These are phyloP conservation scores for Zoysia pacifica DNA, from an alignment of 176 grass and related monocot genomes.

Conservation along the genomic window DNA sequence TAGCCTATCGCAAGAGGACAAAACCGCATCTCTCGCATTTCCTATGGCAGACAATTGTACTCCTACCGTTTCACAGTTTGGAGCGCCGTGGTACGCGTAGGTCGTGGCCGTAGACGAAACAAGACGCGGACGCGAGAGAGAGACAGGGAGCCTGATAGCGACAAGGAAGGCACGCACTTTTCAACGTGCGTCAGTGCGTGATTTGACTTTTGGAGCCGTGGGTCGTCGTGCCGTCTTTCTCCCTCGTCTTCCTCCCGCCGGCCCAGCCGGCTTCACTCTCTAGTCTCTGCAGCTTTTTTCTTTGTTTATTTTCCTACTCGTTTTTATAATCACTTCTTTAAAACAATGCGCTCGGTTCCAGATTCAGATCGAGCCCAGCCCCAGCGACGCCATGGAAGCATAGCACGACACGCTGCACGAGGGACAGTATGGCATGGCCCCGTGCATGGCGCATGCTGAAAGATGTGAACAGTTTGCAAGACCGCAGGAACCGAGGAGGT, in stretches of 20 bases:
- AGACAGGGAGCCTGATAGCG: neutral
- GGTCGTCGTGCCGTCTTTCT: neutral
- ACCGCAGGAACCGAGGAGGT: no score
- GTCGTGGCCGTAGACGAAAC: constrained; percentile 13
- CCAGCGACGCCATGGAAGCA: no score
- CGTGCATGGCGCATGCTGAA: no score
- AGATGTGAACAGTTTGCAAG: no score
- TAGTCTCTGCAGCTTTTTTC: neutral
- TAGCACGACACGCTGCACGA: no score
- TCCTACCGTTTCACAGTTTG: neutral
- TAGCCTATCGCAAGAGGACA: no score
- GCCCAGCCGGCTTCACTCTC: neutral
- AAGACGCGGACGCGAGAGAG: neutral
- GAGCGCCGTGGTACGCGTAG: neutral
- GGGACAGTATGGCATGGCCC: no score
- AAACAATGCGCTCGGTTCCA: no score
- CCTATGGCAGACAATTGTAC: neutral
- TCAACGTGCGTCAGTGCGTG: no score
- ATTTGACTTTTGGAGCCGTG: constrained; percentile 31
- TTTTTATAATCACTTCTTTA: no score
- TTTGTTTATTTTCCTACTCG: neutral
- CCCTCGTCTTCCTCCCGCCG: neutral
- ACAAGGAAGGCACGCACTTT: neutral
- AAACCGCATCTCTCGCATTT: no score
- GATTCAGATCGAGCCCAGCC: no score